A percentile compares a stretch with the other conserved stretches of the same genome.
phyloP scores from a whole-genome alignment of 768 basidiomycete genomes.

The Lanmaoa pseudosensibilis region DNA sequence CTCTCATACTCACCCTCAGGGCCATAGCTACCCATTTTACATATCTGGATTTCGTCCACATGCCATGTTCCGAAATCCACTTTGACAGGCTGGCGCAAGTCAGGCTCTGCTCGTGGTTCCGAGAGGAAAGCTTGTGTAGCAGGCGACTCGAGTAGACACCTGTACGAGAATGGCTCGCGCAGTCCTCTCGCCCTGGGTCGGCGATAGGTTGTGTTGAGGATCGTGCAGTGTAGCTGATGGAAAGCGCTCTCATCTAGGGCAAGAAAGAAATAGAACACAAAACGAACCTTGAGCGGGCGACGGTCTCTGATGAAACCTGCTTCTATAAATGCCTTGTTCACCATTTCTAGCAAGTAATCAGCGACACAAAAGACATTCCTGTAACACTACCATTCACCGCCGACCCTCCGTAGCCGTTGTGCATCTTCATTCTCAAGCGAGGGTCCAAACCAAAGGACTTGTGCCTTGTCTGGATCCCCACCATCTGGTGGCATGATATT shows the following conservation, averaged over 20 bases:
- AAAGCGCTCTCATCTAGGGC: neutral
- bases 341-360: conserved; percentile 37
- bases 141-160: conserved; percentile 33
- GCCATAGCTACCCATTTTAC: conserved; percentile 69
- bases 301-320: conserved; percentile 46
- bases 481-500: conserved; percentile 48
- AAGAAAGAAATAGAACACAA: neutral
- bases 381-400: conserved; percentile 31
- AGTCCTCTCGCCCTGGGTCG: conserved; percentile 29
- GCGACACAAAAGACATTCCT: neutral
- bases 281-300: conserved; percentile 51
- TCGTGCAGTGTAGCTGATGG: conserved; percentile 48
- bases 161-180: conserved; percentile 46
- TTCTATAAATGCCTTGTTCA: conserved; percentile 40
- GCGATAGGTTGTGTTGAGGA: conserved; percentile 50
- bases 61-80: conserved; percentile 55
- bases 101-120: neutral
- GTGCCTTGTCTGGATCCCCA: conserved; percentile 41
- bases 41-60: conserved; percentile 61
- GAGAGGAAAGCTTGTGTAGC: conserved; percentile 11
- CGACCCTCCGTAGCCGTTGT: conserved; percentile 31
- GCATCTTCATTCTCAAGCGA: conserved; percentile 33
- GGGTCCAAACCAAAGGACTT: conserved; percentile 60
- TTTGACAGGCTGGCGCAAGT: conserved; percentile 24
- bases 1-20: conserved; percentile 62